Conservation (phyloP, 257 asterid genomes). For the Lantana camara region DNA sequence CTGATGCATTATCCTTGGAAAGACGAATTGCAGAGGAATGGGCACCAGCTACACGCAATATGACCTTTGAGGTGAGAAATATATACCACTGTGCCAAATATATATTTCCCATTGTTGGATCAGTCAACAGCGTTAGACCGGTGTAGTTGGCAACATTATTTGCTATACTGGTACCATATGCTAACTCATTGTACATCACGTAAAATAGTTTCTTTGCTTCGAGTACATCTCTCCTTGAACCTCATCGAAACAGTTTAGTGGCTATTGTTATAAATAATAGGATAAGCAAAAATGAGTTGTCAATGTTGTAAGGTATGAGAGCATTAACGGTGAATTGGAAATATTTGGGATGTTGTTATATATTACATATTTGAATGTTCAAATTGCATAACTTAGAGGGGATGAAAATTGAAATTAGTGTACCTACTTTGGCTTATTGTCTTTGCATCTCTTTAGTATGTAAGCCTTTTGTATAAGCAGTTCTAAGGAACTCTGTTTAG, state of each 20-base stretch:
- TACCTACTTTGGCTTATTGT: constrained; percentile 17
- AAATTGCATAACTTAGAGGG: background rate
- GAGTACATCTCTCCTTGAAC: background rate
- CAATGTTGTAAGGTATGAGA: background rate
- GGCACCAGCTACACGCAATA: constrained; percentile 90
- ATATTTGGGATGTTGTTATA: background rate
- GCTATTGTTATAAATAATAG: constrained; percentile 3
- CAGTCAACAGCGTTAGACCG: constrained; percentile 2
- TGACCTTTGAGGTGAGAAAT: constrained; percentile 83
- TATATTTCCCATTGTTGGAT: background rate
- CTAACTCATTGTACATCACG: background rate
- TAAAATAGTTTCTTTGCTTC: background rate
- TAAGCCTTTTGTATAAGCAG: background rate
- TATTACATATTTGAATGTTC: no score
- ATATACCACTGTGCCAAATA: background rate
- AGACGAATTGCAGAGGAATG: constrained; percentile 90
- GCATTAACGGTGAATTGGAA: background rate
- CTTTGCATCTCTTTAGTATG: background rate
- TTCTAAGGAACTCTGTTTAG: constrained; percentile 9
- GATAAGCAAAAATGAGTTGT: background rate
- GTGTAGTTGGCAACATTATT: constrained; percentile 1
- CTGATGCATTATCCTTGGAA: constrained; percentile 76
- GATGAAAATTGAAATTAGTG: background rate
- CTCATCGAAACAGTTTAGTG: constrained; percentile 4
- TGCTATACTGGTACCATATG: background rate